These are phyloP conservation scores for Phaeoacremonium minimum DNA, from an alignment of 2,329 filamentous ascomycete species.

Conservation along the genomic window DNA sequence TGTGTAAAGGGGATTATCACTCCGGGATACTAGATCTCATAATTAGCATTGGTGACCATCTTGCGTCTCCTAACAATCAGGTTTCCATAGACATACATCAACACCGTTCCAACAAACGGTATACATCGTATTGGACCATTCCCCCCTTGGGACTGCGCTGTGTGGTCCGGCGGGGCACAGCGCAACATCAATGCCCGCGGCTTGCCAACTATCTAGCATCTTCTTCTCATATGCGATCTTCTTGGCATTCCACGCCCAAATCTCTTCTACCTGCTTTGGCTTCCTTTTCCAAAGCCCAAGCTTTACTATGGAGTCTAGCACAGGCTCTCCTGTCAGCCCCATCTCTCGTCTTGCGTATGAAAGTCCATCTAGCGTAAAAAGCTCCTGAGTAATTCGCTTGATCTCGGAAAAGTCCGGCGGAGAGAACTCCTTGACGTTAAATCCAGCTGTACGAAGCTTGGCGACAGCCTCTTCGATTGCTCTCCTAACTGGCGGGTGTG, in stretches of 20 bases:
- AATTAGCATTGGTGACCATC: not conserved
- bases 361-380: constrained; percentile 27
- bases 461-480: constrained; percentile 16
- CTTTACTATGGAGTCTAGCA: constrained; percentile 23
- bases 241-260: constrained; percentile 26
- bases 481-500: constrained; percentile 16
- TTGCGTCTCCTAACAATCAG: not conserved
- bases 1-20: constrained; percentile 24
- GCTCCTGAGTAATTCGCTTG: constrained; percentile 20
- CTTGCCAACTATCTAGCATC: constrained; percentile 27
- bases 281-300: constrained; percentile 26
- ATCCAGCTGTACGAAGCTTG: constrained; percentile 19
- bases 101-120: constrained; percentile 26
- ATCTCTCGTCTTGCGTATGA: constrained; percentile 26
- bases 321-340: constrained; percentile 22
- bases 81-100: constrained; percentile 17
- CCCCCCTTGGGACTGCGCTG: constrained; percentile 21
- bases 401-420: constrained; percentile 24
- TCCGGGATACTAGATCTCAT: constrained; percentile 25
- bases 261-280: constrained; percentile 24
- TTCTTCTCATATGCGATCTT: constrained; percentile 22
- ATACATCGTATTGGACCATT: constrained; percentile 27
- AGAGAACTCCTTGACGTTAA: constrained; percentile 21
- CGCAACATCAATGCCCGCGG: constrained; percentile 22
- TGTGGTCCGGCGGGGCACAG: constrained; percentile 22